Evolutionary conservation across 305 asterid species (phyloP).

Genomic region (Petunia hybrid): DNA sequence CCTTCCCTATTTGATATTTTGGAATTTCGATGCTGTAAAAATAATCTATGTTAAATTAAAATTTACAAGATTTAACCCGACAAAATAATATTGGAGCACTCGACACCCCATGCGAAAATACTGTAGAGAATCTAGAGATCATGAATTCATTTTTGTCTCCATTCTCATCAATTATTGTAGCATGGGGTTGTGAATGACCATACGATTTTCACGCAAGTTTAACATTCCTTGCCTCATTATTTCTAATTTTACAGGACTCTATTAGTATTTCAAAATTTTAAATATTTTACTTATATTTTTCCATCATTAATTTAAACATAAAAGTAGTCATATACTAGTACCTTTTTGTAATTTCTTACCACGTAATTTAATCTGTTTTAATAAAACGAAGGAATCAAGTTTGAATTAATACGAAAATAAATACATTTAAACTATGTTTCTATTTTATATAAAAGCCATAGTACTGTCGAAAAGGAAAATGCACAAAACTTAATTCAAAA

Average conservation of each 20-base stretch:
- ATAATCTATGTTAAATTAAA: not conserved
- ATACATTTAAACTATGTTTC: not conserved
- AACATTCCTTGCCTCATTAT: not conserved
- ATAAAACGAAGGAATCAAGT: no score
- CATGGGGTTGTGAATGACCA: conserved; percentile 19
- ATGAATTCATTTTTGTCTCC: conserved; percentile 19
- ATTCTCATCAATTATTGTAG: conserved; percentile 21
- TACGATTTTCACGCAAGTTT: conserved; percentile 5
- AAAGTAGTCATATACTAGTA: no score
- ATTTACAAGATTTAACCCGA: not conserved
- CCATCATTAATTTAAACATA: no score
- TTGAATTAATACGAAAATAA: no score
- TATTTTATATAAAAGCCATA: no score
- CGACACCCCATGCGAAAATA: not conserved
- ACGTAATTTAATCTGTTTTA: not conserved
- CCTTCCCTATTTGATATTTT: no score
- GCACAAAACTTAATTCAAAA: no score
- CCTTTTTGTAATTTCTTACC: not conserved
- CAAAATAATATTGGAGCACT: conserved; percentile 13
- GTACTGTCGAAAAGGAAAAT: no score
- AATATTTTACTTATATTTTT: no score
- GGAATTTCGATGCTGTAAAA: not conserved
- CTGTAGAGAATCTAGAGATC: not conserved
- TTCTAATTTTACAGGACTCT: not conserved
- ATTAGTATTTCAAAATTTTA: no score